phyloP scores from a whole-genome alignment of 805 yeast species.

The Monosporozyma aerobia region DNA sequence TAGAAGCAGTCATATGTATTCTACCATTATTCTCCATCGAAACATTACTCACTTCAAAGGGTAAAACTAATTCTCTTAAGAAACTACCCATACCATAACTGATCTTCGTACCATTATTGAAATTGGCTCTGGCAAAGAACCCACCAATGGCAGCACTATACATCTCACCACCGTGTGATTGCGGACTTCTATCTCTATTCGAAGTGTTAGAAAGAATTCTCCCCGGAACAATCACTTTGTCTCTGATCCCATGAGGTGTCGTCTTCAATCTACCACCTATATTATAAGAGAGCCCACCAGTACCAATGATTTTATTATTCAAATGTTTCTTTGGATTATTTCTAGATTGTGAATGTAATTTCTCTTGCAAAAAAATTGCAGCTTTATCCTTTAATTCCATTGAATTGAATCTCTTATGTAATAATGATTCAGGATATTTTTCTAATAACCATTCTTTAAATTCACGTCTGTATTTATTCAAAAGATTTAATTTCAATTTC shows the following conservation, averaged over 20 bases:
- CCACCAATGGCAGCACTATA: constrained; percentile 54
- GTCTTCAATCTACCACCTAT: constrained; percentile 59
- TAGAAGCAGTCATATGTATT: constrained; percentile 8
- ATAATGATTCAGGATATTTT: constrained; percentile 38
- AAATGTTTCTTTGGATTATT: neutral
- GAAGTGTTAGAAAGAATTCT: constrained; percentile 34
- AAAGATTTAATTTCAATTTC: neutral
- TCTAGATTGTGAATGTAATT: neutral
- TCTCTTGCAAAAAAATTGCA: constrained; percentile 30
- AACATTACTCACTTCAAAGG: constrained; percentile 35
- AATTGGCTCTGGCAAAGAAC: constrained; percentile 31
- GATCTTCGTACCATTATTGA: constrained; percentile 28
- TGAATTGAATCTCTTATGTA: constrained; percentile 21
- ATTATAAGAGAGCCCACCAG: constrained; percentile 67
- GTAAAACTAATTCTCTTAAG: constrained; percentile 37
- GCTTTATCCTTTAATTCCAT: constrained; percentile 33
- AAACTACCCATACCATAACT: constrained; percentile 32
- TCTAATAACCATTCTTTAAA: constrained; percentile 48
- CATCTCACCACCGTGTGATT: constrained; percentile 33
- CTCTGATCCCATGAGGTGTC: constrained; percentile 60
- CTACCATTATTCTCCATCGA: constrained; percentile 32
- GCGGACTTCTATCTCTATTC: constrained; percentile 5
- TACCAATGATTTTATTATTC: constrained; percentile 40
- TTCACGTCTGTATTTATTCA: constrained; percentile 32
- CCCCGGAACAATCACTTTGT: constrained; percentile 54